Conservation (phyloP, 2,329 filamentous ascomycete species). For the Ascochyta pisi region DNA sequence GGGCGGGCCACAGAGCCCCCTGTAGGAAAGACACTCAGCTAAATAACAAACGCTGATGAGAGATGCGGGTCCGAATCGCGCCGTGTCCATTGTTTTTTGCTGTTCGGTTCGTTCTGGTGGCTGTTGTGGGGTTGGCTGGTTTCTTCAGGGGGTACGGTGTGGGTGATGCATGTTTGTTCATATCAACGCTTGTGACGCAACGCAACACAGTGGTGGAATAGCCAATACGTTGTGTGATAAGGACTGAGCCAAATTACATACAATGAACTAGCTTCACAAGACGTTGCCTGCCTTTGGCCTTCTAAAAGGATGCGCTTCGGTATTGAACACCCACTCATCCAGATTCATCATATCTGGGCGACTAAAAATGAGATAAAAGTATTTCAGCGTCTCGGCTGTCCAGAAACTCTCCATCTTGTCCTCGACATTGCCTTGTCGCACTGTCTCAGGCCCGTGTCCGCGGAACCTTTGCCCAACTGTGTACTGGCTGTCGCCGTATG, state of each 20-base stretch:
- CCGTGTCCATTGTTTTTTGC: neutral
- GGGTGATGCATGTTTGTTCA: neutral
- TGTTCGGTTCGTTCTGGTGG: neutral
- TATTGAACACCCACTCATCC: constrained; percentile 60
- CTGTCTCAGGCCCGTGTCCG: constrained; percentile 4
- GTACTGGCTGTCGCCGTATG: constrained; percentile 11
- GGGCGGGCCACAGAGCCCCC: no score
- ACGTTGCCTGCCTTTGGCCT: constrained; percentile 23
- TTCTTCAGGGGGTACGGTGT: neutral
- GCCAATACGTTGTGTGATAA: neutral
- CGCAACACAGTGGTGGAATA: neutral
- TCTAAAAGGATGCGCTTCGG: constrained; percentile 58
- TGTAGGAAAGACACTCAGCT: no score
- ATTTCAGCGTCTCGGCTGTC: constrained; percentile 59
- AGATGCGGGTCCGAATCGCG: neutral
- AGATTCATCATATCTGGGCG: constrained; percentile 53
- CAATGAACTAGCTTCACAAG: neutral
- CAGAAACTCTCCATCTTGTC: constrained; percentile 55
- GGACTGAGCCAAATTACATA: no score
- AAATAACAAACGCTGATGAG: neutral
- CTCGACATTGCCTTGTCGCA: constrained; percentile 28
- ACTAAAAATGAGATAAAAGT: constrained; percentile 58
- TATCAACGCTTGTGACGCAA: neutral
- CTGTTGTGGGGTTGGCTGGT: neutral
- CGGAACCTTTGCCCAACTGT: constrained; percentile 3